Percentiles rank a stretch among this genome's conserved stretches.
Conservation (phyloP, 2,329 filamentous ascomycete species). For the Ambrosiella xylebori region DNA sequence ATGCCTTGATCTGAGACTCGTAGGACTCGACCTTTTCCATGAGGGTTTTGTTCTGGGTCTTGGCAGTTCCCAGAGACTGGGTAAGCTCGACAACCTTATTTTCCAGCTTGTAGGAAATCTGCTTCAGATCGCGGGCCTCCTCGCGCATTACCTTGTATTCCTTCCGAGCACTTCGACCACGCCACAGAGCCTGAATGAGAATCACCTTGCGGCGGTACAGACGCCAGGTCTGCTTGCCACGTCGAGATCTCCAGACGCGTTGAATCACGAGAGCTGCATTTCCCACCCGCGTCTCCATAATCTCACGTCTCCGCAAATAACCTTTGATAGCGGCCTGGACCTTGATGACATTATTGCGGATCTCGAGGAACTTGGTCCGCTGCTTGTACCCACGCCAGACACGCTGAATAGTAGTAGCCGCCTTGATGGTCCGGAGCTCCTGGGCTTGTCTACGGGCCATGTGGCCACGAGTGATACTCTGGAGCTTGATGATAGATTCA, state of each 20-base stretch:
- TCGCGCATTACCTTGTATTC: constrained; percentile 84
- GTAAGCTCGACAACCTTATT: constrained; percentile 99
- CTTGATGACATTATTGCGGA: constrained; percentile 68
- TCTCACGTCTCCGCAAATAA: constrained; percentile 74
- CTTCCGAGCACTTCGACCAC: constrained; percentile 62
- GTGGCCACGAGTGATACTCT: constrained; percentile 61
- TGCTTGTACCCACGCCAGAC: constrained; percentile 90
- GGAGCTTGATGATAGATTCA: constrained; percentile 61
- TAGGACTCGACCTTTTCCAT: constrained; percentile 85
- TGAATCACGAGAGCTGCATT: constrained; percentile 87
- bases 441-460: constrained; percentile 62
- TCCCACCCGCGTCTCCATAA: constrained; percentile 83
- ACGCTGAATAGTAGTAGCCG: constrained; percentile 85
- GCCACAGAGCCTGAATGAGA: constrained; percentile 83
- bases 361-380: constrained; percentile 58
- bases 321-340: constrained; percentile 87
- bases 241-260: constrained; percentile 69
- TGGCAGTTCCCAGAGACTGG: constrained; percentile 79
- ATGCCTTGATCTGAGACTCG: constrained; percentile 87
- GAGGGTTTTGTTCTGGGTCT: constrained; percentile 83
- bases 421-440: constrained; percentile 65
- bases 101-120: constrained; percentile 98
- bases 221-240: constrained; percentile 64
- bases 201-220: constrained; percentile 79
- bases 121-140: constrained; percentile 94